Evolutionary conservation across 306 rosid species (phyloP), one percentile per base, ranked within the genome.

Genomic region (Cicer arietinum): DNA sequence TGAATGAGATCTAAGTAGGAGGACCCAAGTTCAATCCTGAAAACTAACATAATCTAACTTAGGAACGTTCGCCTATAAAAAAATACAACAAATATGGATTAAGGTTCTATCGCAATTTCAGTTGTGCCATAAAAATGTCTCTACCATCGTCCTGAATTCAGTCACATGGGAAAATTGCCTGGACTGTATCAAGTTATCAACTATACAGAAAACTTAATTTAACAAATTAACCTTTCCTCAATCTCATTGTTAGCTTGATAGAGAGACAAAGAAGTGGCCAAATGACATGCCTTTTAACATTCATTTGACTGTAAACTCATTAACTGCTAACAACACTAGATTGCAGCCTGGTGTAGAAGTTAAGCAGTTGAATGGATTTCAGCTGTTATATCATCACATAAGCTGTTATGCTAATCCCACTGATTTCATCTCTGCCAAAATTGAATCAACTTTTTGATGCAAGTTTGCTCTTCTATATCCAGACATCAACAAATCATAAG

Each of bases 391-490:
- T 64, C 54, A 30, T 42, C 11, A 50, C 35, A 47, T 16, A 6
- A 41, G 44, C 68, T 69, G 72, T 84, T 76, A 73, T 8, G 30
- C 73, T 77, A 83, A 67, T 46, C 89, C 87, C 47, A 54, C 56
- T 7, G 66, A 68, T 67, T 77, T 78, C 91, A 82, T 67, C 18
- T 88, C 79, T 60, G 79, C 77, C 65, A 61, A 67, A 47, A 77
- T 54, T 7, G 37, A 67, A 56, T 74, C 87, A 42, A 85, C 75
- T 66, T 80, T 82, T 40, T 82, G 86, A 41, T 58, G 74, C 52
- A 87, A 84, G 17, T 78, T 78, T 17, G 87, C 91, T 82, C 86
- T 78, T 76, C 71, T 76, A 80, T 76, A 89, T 61, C 89, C 90
- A 44, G 85, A 68, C 59, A 85, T 67, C 80, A 89, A 67, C 77